These are phyloP conservation scores for Phytophthora europaea DNA, from an alignment of 352 stramenopile species.

Conservation along the genomic window DNA sequence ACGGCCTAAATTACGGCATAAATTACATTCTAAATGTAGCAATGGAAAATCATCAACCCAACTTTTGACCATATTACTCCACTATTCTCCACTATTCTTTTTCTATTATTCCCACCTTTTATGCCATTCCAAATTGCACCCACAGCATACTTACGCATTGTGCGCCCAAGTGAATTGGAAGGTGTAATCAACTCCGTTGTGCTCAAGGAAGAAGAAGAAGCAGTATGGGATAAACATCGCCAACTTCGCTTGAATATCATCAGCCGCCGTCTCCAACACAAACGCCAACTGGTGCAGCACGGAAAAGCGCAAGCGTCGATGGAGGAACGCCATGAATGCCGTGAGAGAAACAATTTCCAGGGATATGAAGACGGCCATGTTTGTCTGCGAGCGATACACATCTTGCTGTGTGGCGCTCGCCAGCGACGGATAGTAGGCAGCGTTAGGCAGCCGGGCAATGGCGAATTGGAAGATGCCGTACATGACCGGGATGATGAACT, in stretches of 20 bases:
- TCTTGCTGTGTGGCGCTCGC: conserved; percentile 4
- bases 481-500: conserved; percentile 38
- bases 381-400: conserved; percentile 7
- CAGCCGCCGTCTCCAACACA: conserved; percentile 34
- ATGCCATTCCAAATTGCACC: too few species aligned
- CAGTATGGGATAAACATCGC: conserved; percentile 36
- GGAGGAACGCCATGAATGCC: conserved; percentile 15
- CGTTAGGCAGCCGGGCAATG: conserved; percentile 22
- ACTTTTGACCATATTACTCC: too few species aligned
- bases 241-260: conserved; percentile 37
- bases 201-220: conserved; percentile 43
- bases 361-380: conserved; percentile 30
- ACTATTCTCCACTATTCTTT: too few species aligned
- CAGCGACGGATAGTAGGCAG: conserved; percentile 19
- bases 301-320: conserved; percentile 23
- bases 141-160: background rate
- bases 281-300: conserved; percentile 41
- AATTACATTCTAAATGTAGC: background rate
- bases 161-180: conserved; percentile 18
- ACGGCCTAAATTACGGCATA: too few species aligned
- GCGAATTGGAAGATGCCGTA: conserved; percentile 31
- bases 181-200: conserved; percentile 37
- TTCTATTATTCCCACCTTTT: too few species aligned
- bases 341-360: conserved; percentile 29
- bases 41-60: background rate